phyloP scores from a whole-genome alignment of 768 basidiomycete species.

The Psilocybe sp. region DNA sequence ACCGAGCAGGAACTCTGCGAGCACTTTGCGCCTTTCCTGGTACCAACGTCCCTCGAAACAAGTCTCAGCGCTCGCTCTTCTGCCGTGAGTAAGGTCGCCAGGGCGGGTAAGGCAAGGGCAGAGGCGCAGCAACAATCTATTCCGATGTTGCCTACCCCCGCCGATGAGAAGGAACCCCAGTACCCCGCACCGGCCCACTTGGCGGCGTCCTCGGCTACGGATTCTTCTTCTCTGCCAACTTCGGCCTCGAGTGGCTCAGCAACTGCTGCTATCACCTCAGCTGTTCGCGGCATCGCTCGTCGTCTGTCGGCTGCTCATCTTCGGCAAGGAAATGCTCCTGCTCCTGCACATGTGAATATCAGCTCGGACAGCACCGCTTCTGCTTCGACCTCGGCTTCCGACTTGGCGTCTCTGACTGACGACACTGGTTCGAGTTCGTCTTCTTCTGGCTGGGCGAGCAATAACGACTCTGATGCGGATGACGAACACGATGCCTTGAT shows the following conservation, averaged over 20 bases:
- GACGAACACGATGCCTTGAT: conserved; percentile 31
- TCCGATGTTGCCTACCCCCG: conserved; percentile 33
- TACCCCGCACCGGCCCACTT: conserved; percentile 12
- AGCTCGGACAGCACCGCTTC: conserved; percentile 35
- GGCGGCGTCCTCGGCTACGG: neutral
- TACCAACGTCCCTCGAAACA: conserved; percentile 9
- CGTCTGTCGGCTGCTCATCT: conserved; percentile 48
- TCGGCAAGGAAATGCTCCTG: conserved; percentile 24
- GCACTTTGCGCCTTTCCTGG: conserved; percentile 71
- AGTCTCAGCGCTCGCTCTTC: conserved; percentile 41
- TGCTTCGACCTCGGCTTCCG: conserved; percentile 37
- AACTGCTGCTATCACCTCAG: conserved; percentile 37
- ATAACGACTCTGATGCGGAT: conserved; percentile 49
- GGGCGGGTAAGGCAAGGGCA: conserved; percentile 52
- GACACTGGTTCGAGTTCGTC: conserved; percentile 61
- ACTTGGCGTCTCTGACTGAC: conserved; percentile 62
- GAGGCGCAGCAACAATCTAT: conserved; percentile 43
- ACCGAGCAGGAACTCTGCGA: conserved; percentile 75
- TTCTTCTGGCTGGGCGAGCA: conserved; percentile 50
- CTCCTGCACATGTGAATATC: conserved; percentile 41
- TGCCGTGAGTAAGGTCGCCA: conserved; percentile 52
- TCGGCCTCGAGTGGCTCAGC: conserved; percentile 7
- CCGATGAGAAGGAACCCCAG: conserved; percentile 24
- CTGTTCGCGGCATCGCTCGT: conserved; percentile 58
- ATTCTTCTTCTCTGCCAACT: conserved; percentile 1